A percentile compares a stretch with the other conserved stretches of the same genome.
phyloP scores from a whole-genome alignment of 441 rosid species.

The Hura crepitans region DNA sequence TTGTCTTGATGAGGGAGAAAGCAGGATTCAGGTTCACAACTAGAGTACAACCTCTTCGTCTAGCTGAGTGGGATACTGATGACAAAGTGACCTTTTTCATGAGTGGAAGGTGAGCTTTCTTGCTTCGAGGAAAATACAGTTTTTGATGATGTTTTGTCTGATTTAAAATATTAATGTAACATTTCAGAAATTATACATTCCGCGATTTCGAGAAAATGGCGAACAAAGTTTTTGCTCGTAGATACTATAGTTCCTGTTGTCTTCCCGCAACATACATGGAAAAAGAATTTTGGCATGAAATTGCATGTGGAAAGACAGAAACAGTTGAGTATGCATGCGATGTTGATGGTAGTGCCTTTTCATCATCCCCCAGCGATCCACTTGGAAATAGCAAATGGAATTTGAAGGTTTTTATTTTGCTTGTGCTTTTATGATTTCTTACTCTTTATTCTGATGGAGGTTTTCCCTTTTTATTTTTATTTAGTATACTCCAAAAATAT shows the following conservation, averaged over 20 bases:
- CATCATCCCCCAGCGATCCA: constrained; percentile 74
- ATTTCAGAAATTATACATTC: constrained; percentile 85
- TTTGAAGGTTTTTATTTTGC: constrained; percentile 70
- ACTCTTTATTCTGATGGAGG: constrained; percentile 8
- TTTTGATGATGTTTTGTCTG: constrained; percentile 9
- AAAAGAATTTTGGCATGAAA: constrained; percentile 99
- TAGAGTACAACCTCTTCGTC: constrained; percentile 97
- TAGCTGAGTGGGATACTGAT: constrained; percentile 92
- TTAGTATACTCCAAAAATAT: background rate
- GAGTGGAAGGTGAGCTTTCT: constrained; percentile 84
- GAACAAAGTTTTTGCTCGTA: constrained; percentile 87
- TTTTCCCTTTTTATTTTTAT: background rate
- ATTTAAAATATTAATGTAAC: constrained; percentile 31
- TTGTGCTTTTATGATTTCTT: constrained; percentile 15
- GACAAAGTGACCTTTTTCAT: constrained; percentile 94
- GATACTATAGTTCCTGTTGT: constrained; percentile 89
- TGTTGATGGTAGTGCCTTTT: constrained; percentile 99
- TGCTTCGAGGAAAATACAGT: constrained; percentile 12
- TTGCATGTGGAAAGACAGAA: constrained; percentile 91
- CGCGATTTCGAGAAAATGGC: constrained; percentile 99
- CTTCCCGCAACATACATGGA: constrained; percentile 90
- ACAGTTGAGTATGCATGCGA: constrained; percentile 99
- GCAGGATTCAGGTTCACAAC: constrained; percentile 93
- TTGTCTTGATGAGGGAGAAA: constrained; percentile 82
- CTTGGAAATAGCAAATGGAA: constrained; percentile 99